Base-by-base conservation (phyloP, 192 early-diverging fungal genomes). In the Funneliformis geosporum region DNA sequence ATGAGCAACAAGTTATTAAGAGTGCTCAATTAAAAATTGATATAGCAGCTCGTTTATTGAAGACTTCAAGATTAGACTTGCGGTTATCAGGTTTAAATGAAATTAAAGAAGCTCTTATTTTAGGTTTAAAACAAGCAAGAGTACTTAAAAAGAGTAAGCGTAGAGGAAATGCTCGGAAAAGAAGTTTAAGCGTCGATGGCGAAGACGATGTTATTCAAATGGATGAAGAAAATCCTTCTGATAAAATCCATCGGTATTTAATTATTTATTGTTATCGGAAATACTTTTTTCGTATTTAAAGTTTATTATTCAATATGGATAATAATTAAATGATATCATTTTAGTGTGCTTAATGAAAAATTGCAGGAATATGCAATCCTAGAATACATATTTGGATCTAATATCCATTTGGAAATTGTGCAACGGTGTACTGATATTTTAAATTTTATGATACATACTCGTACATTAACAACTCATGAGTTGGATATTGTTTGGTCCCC, bases 361-460 rank as follows among this genome's bases (percentile, higher is more conserved):
- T 60, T 87, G 6, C 79, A 82, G 27, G 80, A 83, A 46, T 23
- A 85, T 39, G 79, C 80, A 42, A 85, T 87, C 38, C 66, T 87
- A 9, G 82, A 81, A 55, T 85, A 85, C 43, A 83, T 87, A 25
- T 87, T 85, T 80, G 86, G 86, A 38, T 78, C 84, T 0, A 87
- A 87, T 62, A 85, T 87, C 21, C 86, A 87, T 71, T 64, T 87
- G 50, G 86, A 87, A 61, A 83, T 87, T 46, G 84, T 87, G 25
- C 86, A 87, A 27, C 66, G 86, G 39, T 85, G 81, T 44, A 84
- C 84, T 40, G 84, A 87, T 59, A 78, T 87, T 60, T 69, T 87
- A 50, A 78, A 69, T n/a, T 87, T 87, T 55, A 43, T 87, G 44
- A 82, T 82, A 39, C 80, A 87, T 46, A 80, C 84, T 39, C 76